Percentiles rank a stretch among this genome's conserved stretches.
phyloP scores from a whole-genome alignment of 345 rosid genomes.

The Eucalyptus virginea region DNA sequence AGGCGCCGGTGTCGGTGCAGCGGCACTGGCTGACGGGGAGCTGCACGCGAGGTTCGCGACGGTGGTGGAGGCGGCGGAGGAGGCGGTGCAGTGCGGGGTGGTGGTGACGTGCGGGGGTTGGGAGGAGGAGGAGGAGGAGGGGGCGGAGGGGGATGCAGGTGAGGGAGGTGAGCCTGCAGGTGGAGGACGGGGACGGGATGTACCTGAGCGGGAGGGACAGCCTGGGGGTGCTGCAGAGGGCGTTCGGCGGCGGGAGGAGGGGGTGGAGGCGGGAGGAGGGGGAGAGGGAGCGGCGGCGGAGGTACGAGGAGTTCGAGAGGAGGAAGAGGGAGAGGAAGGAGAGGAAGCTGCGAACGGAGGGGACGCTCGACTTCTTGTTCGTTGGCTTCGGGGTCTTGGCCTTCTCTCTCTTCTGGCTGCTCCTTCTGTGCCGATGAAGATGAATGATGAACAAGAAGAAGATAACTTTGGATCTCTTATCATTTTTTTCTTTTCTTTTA shows the following conservation, averaged over 20 bases:
- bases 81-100: conserved; percentile 31
- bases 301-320: conserved; percentile 24
- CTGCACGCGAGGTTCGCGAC: not conserved
- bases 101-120: conserved; percentile 38
- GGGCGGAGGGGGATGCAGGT: conserved; percentile 43
- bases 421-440: not conserved
- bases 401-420: not conserved
- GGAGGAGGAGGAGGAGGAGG: not conserved
- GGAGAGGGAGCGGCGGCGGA: not conserved
- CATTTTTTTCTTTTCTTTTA: rapidly evolving
- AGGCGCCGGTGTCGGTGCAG: not conserved
- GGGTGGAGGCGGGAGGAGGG: conserved; percentile 11
- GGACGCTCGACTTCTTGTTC: conserved; percentile 36
- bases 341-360: conserved; percentile 28
- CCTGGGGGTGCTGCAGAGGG: conserved; percentile 28
- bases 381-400: conserved; percentile 26
- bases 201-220: conserved; percentile 50
- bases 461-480: not conserved
- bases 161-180: conserved; percentile 56
- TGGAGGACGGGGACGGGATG: conserved; percentile 69
- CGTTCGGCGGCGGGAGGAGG: conserved; percentile 40
- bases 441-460: not conserved
- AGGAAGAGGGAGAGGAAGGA: conserved; percentile 42
- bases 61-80: not conserved
- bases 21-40: not conserved